Evolutionary conservation across 2,329 filamentous ascomycete genomes (phyloP).

Genomic region (Uncinocarpus reesii): DNA sequence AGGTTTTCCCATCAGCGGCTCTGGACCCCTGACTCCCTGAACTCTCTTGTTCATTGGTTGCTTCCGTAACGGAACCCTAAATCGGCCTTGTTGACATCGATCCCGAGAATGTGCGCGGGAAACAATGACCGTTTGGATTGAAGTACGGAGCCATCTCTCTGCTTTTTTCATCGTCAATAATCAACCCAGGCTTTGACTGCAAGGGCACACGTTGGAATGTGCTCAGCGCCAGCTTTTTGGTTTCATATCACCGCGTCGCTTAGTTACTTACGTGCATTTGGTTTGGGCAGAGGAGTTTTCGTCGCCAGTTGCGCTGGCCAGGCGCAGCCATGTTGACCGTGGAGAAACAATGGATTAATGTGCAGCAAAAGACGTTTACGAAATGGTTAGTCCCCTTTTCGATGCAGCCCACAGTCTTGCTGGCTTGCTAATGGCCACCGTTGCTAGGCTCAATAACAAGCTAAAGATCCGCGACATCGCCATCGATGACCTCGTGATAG

Average conservation of each 20-base stretch:
- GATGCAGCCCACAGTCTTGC: neutral
- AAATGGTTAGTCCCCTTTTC: slow-evolving; percentile 75
- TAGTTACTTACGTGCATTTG: neutral
- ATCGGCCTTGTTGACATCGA: slow-evolving; percentile 10
- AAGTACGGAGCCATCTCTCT: slow-evolving; percentile 1
- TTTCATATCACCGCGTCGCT: neutral
- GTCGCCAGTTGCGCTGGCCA: slow-evolving; percentile 11
- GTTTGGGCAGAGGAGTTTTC: slow-evolving; percentile 4
- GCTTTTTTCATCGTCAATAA: neutral
- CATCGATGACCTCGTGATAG: slow-evolving; percentile 76
- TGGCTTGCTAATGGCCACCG: neutral
- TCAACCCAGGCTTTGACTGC: too few species aligned
- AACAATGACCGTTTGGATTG: slow-evolving; percentile 9
- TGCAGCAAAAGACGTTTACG: slow-evolving; percentile 98
- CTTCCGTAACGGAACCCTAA: slow-evolving; percentile 12
- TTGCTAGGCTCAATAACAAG: slow-evolving; percentile 83
- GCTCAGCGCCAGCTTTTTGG: too few species aligned
- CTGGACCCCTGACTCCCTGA: neutral
- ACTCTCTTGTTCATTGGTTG: slow-evolving; percentile 7
- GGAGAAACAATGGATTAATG: slow-evolving; percentile 58
- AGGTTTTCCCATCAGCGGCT: neutral
- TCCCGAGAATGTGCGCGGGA: neutral
- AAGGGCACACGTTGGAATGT: too few species aligned
- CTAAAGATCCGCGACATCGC: slow-evolving; percentile 65
- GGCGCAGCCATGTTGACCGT: slow-evolving; percentile 35